These are phyloP conservation scores for Edaphochlamys debaryana DNA, from an alignment of 139 green algal genomes.

Conservation along the genomic window DNA sequence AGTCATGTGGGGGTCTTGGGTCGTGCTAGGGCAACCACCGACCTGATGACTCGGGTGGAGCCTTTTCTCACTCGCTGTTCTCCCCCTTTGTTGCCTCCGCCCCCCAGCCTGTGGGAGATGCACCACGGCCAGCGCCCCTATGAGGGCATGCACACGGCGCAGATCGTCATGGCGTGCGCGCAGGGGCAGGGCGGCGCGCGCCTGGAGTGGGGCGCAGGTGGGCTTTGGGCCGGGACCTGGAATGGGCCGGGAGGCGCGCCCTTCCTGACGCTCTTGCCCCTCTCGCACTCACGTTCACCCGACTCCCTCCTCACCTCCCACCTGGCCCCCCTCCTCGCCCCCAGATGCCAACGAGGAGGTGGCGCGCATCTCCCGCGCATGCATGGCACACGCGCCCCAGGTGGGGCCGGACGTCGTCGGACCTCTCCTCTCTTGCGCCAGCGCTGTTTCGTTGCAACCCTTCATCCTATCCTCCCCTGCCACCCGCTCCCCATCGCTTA, in stretches of 20 bases:
- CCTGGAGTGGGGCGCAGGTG: background rate
- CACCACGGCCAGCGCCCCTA: constrained; percentile 35
- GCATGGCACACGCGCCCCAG: constrained; percentile 4
- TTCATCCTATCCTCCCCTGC: too few species aligned
- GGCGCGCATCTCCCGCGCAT: background rate
- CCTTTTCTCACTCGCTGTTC: too few species aligned
- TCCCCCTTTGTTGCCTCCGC: too few species aligned
- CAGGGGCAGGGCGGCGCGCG: background rate
- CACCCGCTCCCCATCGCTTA: too few species aligned
- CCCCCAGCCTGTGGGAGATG: constrained; percentile 37
- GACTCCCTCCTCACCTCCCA: background rate
- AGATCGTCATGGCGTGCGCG: constrained; percentile 37
- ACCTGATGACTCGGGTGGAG: too few species aligned
- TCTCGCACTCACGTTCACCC: background rate
- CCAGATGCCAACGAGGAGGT: constrained; percentile 3
- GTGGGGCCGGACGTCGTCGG: too few species aligned
- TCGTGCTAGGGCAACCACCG: too few species aligned
- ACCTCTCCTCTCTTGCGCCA: too few species aligned
- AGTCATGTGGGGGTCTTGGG: too few species aligned
- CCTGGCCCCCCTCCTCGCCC: background rate
- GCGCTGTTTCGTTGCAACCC: too few species aligned
- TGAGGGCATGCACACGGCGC: constrained; percentile 25
- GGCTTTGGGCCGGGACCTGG: too few species aligned
- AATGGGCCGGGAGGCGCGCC: too few species aligned
- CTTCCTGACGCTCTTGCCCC: background rate